Evolutionary conservation across 202 grass and related monocot species (phyloP), one percentile per base, ranked within the genome.

Genomic region (Alloteropsis angusta): DNA sequence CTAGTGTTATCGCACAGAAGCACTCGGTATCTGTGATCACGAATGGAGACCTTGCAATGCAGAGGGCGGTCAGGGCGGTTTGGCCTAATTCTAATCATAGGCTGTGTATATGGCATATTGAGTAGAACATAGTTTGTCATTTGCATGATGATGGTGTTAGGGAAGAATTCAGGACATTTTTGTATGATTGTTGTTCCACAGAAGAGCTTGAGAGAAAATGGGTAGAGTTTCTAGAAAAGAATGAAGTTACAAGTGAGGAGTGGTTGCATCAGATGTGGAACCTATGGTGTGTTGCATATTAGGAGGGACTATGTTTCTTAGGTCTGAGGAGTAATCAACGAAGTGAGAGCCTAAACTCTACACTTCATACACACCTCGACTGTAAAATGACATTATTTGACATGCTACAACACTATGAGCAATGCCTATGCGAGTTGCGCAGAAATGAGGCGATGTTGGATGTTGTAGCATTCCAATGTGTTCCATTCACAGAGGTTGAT

Each of bases 31-130:
- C 37, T 5, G 34, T 35, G 34, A 35, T 35, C 34, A 35, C 34
- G 2, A 4, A 35, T 35, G 4, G 4, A 35, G 34, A 79, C 60
- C 19, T 4, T 53, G 72, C 75, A 22, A 79, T 79, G 80, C 38
- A 58, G 12, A 61, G 65, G 18, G 71, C 80, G 13, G 58, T 83
- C 45, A 21, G 32, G 25, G 46, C 9, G 16, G 69, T 67, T 48
- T 82, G 71, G 21, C 54, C 42, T 25, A 41, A 66, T 18, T 65
- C 55, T 13, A 76, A 71, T 36, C 69, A 83, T 62, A 48, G 68
- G 23, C 54, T 75, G 38, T 65, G 65, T 64, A 41, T 25, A 14
- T 59, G 56, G 56, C 25, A 59, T 14, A 59, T 59, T 13, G 56
- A 59, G 22, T 3, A 9, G 47, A 85, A 56, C 19, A 76, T 57